Evolutionary conservation across 176 grass and related monocot species (phyloP).

Genomic region (Eleusine indica): DNA sequence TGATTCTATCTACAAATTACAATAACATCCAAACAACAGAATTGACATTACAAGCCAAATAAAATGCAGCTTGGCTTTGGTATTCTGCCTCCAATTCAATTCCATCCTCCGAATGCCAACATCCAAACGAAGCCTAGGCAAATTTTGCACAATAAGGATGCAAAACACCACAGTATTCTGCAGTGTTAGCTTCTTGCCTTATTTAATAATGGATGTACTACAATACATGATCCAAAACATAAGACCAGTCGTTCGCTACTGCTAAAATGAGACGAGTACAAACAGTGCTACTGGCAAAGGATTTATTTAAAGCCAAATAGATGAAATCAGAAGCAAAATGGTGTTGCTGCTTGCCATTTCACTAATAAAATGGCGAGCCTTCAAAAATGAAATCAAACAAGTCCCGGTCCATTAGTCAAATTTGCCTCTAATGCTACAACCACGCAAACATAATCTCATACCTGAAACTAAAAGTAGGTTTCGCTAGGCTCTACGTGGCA

Average conservation of each 20-base stretch:
- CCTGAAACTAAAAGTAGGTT: neutral
- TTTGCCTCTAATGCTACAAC: neutral
- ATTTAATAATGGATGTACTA: neutral
- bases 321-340: neutral
- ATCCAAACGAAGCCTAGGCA: too few relatives aligned
- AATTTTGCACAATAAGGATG: neutral
- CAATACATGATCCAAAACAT: conserved; percentile 14
- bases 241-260: conserved; percentile 10
- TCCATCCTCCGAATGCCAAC: too few relatives aligned
- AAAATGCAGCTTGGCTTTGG: too few relatives aligned
- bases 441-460: neutral
- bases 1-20: too few relatives aligned
- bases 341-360: neutral
- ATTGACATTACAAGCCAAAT: too few relatives aligned
- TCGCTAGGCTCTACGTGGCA: neutral
- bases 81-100: too few relatives aligned
- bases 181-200: neutral
- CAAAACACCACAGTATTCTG: neutral
- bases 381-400: neutral
- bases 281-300: neutral
- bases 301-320: neutral
- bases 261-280: neutral
- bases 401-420: neutral
- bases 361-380: neutral
- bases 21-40: too few relatives aligned